Evolutionary conservation across 2,329 filamentous ascomycete species (phyloP).

Genomic region (Thielaviopsis musarum): DNA sequence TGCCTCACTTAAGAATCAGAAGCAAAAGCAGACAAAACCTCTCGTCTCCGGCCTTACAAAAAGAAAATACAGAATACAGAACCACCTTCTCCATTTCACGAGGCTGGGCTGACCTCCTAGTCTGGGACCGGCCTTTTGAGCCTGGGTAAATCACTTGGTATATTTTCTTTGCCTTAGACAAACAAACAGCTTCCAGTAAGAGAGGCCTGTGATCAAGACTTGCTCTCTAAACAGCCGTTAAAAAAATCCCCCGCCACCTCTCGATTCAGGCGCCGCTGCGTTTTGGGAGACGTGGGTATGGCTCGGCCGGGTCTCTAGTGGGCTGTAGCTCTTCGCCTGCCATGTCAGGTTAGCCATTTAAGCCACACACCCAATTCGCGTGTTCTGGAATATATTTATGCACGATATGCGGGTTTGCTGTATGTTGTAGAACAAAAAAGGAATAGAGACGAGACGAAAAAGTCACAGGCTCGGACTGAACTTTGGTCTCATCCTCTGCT

Average conservation of each 20-base stretch:
- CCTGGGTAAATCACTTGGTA: background rate
- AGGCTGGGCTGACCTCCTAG: background rate
- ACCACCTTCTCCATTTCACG: background rate
- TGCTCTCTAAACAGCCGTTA: no score
- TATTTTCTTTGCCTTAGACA: background rate
- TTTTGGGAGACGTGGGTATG: background rate
- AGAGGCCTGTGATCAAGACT: no score
- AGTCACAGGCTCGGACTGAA: background rate
- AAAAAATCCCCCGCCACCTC: background rate
- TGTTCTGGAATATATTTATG: no score
- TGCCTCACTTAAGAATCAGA: no score
- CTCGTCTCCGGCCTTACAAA: no score
- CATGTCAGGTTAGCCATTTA: background rate
- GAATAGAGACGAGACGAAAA: background rate
- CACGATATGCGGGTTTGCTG: background rate
- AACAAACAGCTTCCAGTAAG: background rate
- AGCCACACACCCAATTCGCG: background rate
- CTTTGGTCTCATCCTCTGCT: background rate
- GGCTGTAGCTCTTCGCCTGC: background rate
- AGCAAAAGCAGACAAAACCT: background rate
- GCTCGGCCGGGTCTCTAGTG: background rate
- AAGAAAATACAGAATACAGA: background rate
- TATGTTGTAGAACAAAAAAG: background rate
- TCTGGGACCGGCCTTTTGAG: background rate
- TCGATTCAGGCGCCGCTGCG: background rate